These are phyloP conservation scores for Terfezia claveryi DNA, from an alignment of 495 filamentous ascomycete genomes.

Conservation along the genomic window DNA sequence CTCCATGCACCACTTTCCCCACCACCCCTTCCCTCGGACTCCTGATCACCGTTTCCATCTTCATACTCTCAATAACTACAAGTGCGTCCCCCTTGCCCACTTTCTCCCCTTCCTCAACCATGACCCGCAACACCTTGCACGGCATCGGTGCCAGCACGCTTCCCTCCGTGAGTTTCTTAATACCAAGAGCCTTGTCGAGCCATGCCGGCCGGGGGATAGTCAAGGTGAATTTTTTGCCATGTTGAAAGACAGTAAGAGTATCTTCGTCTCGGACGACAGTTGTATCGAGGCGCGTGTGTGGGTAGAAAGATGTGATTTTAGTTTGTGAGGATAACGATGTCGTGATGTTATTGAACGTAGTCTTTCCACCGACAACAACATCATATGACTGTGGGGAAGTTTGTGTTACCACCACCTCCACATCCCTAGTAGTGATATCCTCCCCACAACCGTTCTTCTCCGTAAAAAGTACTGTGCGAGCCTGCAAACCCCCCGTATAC, in stretches of 20 bases:
- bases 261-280: conserved; percentile 52
- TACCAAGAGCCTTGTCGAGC: conserved; percentile 67
- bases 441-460: conserved; percentile 10
- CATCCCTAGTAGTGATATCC: conserved; percentile 22
- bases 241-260: conserved; percentile 59
- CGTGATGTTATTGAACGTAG: conserved; percentile 19
- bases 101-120: conserved; percentile 53
- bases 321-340: neutral
- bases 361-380: conserved; percentile 33
- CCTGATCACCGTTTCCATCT: conserved; percentile 97
- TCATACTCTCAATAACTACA: conserved; percentile 98
- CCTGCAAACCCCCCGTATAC: conserved; percentile 32
- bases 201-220: conserved; percentile 45
- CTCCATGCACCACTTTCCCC: conserved; percentile 58
- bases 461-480: conserved; percentile 33
- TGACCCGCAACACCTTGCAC: conserved; percentile 72
- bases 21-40: conserved; percentile 67
- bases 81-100: conserved; percentile 74
- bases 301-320: conserved; percentile 39
- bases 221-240: conserved; percentile 54
- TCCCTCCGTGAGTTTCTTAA: conserved; percentile 39
- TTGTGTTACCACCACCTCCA: conserved; percentile 47
- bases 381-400: conserved; percentile 39
- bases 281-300: conserved; percentile 56
- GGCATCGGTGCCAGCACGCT: conserved; percentile 86